Evolutionary conservation across 768 basidiomycete species (phyloP).

Genomic region (Piloderma croceum): DNA sequence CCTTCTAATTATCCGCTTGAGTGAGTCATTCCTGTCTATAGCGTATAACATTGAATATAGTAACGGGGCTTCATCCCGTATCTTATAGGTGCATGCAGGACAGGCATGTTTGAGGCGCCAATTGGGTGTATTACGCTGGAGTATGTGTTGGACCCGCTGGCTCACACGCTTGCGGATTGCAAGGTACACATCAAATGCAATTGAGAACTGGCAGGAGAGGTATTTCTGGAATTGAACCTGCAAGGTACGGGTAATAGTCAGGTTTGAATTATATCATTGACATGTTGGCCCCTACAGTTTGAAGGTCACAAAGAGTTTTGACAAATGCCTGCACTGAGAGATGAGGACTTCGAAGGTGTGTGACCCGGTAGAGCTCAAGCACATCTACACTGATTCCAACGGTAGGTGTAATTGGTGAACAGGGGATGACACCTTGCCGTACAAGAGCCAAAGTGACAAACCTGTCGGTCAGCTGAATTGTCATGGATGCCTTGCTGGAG

Average conservation of each 20-base stretch:
- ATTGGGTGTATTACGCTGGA: constrained; percentile 12
- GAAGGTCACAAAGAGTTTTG: constrained; percentile 15
- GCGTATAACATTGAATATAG: constrained; percentile 12
- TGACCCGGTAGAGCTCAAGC: constrained; percentile 9
- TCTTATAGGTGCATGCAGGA: constrained; percentile 20
- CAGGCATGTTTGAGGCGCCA: constrained; percentile 23
- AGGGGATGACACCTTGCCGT: neutral
- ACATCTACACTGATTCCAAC: neutral
- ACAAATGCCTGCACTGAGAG: constrained; percentile 15
- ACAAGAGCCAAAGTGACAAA: neutral
- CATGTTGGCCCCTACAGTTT: constrained; percentile 1
- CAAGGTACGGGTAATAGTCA: constrained; percentile 1
- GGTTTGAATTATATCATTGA: neutral
- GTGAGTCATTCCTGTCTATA: constrained; percentile 7
- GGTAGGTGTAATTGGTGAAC: neutral
- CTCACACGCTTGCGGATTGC: constrained; percentile 15
- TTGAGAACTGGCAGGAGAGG: constrained; percentile 18
- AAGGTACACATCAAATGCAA: constrained; percentile 22
- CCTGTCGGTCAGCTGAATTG: neutral
- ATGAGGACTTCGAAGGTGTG: constrained; percentile 9
- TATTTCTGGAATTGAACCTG: constrained; percentile 5
- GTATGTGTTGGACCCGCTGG: constrained; percentile 3
- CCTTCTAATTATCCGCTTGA: constrained; percentile 3
- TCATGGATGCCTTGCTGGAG: neutral
- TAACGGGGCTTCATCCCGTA: constrained; percentile 13